phyloP scores from a whole-genome alignment of 2,329 filamentous ascomycete species.

The Ascochyta viciae-villosae region DNA sequence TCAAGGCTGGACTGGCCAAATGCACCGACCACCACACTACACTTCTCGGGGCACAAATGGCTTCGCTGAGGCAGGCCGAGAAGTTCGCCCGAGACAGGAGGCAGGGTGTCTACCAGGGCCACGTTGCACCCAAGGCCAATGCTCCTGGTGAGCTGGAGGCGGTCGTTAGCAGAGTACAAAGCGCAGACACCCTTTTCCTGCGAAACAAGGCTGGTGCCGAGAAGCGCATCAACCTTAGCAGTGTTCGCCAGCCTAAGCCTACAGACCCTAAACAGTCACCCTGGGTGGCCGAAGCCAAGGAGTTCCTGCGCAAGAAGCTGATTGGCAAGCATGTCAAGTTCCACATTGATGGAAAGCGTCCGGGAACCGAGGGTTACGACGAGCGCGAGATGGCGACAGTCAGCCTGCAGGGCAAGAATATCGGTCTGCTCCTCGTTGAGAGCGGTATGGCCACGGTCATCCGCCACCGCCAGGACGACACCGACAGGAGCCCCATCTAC shows the following conservation, averaged over 20 bases:
- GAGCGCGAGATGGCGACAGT: constrained; percentile 94
- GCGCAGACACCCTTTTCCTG: constrained; percentile 87
- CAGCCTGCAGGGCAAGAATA: constrained; percentile 81
- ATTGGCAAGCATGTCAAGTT: constrained; percentile 97
- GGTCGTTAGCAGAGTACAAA: constrained; percentile 82
- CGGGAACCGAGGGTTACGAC: constrained; percentile 88
- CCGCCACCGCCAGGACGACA: constrained; percentile 91
- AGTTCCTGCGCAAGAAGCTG: constrained; percentile 89
- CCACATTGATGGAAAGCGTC: constrained; percentile 86
- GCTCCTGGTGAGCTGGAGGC: constrained; percentile 75
- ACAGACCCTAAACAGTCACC: constrained; percentile 86
- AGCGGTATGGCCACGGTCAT: constrained; percentile 94
- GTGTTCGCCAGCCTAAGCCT: constrained; percentile 89
- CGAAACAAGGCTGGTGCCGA: constrained; percentile 84
- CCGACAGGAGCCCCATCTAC: constrained; percentile 91
- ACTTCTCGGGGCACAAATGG: constrained; percentile 88
- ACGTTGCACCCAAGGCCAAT: constrained; percentile 70
- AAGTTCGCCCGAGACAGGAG: constrained; percentile 80
- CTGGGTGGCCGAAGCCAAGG: constrained; percentile 92
- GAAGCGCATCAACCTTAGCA: constrained; percentile 91
- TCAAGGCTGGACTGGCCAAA: constrained; percentile 86
- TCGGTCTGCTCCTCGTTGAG: constrained; percentile 85
- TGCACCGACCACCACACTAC: constrained; percentile 97
- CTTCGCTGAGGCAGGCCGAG: constrained; percentile 82
- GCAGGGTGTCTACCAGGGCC: constrained; percentile 80